Conservation (phyloP, 495 filamentous ascomycete species). For the Bombardia bombarda region DNA sequence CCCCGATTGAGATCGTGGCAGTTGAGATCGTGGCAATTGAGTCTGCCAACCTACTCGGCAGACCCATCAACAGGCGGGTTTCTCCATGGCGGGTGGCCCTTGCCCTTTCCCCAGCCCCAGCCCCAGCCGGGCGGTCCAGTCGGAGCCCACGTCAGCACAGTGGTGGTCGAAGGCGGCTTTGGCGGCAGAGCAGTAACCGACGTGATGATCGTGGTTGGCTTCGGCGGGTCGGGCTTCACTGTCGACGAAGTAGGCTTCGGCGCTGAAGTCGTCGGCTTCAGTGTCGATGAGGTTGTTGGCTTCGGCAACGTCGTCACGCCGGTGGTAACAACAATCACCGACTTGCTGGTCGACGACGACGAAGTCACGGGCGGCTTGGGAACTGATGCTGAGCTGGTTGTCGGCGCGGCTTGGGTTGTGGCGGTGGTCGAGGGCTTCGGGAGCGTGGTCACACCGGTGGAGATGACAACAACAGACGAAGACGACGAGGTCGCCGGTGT, state of each 20-base stretch:
- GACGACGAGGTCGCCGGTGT: background rate
- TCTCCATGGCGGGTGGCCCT: slow-evolving; percentile 1
- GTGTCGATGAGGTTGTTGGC: background rate
- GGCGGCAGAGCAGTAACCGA: slow-evolving; percentile 3
- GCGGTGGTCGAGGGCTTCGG: background rate
- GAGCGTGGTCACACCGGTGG: slow-evolving; percentile 8
- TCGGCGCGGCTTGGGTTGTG: background rate
- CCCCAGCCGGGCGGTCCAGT: background rate
- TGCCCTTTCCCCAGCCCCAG: slow-evolving; percentile 4
- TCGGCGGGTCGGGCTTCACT: background rate
- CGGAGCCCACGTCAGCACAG: background rate
- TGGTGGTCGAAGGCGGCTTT: background rate
- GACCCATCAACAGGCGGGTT: background rate
- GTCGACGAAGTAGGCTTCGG: background rate
- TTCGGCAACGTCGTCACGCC: slow-evolving; percentile 6
- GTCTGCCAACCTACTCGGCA: background rate
- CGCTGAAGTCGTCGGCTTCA: background rate
- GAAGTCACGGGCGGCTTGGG: background rate
- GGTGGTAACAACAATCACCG: slow-evolving; percentile 5
- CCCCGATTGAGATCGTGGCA: too few relatives aligned
- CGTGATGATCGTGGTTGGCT: background rate
- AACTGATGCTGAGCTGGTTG: background rate
- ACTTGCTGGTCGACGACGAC: background rate
- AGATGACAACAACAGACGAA: slow-evolving; percentile 3
- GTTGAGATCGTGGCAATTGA: too few relatives aligned